Percentiles rank a stretch among this genome's conserved stretches.
Evolutionary conservation across 352 stramenopile genomes (phyloP).

Genomic region (Pythium vanterpoolii): DNA sequence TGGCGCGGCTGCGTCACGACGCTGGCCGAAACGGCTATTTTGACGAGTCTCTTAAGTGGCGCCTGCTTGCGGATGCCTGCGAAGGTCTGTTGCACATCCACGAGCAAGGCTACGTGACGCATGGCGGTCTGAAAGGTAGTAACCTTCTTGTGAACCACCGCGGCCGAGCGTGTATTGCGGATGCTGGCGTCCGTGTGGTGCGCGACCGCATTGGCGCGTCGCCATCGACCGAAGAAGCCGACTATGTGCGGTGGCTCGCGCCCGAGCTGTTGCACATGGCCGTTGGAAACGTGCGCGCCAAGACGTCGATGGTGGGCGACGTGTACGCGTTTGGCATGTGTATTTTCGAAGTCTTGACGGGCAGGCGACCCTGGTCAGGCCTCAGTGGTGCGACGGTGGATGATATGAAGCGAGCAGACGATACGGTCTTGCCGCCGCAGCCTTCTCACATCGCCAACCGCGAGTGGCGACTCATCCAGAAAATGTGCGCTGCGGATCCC

Average conservation of each 20-base stretch:
- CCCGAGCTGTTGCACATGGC: slow-evolving; percentile 41
- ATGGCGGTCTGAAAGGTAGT: slow-evolving; percentile 56
- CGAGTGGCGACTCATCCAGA: slow-evolving; percentile 55
- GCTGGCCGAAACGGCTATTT: slow-evolving; percentile 25
- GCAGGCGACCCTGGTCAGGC: slow-evolving; percentile 41
- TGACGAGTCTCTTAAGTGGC: slow-evolving; percentile 42
- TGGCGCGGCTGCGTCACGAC: slow-evolving; percentile 29
- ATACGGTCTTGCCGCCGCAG: slow-evolving; percentile 40
- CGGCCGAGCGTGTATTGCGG: slow-evolving; percentile 53
- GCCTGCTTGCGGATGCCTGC: slow-evolving; percentile 53
- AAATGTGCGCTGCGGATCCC: slow-evolving; percentile 59
- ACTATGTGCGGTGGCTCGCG: slow-evolving; percentile 64
- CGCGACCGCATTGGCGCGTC: slow-evolving; percentile 29
- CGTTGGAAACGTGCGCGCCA: not conserved
- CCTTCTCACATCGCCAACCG: slow-evolving; percentile 36
- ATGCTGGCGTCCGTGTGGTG: slow-evolving; percentile 35
- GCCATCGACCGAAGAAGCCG: slow-evolving; percentile 34
- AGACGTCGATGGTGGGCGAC: slow-evolving; percentile 41
- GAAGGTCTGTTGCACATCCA: slow-evolving; percentile 64
- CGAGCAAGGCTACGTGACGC: slow-evolving; percentile 43
- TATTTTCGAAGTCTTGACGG: slow-evolving; percentile 63
- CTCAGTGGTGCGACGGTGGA: slow-evolving; percentile 46
- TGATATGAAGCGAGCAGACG: slow-evolving; percentile 37
- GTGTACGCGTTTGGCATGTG: slow-evolving; percentile 81
- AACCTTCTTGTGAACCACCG: slow-evolving; percentile 74